Evolutionary conservation across 768 basidiomycete species (phyloP).

Genomic region (Phylloporus arenicola): DNA sequence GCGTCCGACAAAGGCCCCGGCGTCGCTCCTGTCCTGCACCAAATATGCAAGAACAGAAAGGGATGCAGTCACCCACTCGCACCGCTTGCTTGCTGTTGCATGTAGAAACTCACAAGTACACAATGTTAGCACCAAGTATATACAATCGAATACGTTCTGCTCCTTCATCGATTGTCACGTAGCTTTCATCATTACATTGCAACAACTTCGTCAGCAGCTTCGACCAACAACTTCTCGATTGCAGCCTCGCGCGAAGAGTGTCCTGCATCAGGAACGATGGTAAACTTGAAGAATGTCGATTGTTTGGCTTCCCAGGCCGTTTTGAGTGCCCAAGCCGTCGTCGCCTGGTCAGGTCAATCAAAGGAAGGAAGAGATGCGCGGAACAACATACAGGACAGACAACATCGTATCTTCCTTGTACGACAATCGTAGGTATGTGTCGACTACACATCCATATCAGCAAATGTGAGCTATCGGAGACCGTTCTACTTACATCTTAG

Average conservation of each 20-base stretch:
- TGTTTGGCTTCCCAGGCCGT: conserved; percentile 78
- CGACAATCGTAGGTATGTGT: conserved; percentile 75
- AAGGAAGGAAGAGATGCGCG: background rate
- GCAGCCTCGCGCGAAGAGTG: conserved; percentile 78
- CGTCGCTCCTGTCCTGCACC: background rate
- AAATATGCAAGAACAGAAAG: conserved; percentile 8
- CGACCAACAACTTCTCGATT: conserved; percentile 62
- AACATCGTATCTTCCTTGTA: conserved; percentile 87
- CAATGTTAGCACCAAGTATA: too few species aligned
- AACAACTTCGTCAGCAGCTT: conserved; percentile 40
- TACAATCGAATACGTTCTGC: background rate
- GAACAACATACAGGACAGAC: conserved; percentile 66
- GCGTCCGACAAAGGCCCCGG: background rate
- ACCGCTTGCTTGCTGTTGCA: background rate
- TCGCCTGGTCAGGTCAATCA: conserved; percentile 43
- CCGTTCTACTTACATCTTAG: conserved; percentile 64
- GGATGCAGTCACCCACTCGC: background rate
- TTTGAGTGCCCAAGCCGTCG: conserved; percentile 77
- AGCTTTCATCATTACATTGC: conserved; percentile 16
- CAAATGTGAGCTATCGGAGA: background rate
- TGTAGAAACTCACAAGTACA: background rate
- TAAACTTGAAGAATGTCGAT: conserved; percentile 32
- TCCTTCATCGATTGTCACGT: background rate
- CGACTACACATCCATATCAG: conserved; percentile 45
- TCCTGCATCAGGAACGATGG: conserved; percentile 80